phyloP scores from a whole-genome alignment of 768 basidiomycete genomes.

The Jaapia argillacea region DNA sequence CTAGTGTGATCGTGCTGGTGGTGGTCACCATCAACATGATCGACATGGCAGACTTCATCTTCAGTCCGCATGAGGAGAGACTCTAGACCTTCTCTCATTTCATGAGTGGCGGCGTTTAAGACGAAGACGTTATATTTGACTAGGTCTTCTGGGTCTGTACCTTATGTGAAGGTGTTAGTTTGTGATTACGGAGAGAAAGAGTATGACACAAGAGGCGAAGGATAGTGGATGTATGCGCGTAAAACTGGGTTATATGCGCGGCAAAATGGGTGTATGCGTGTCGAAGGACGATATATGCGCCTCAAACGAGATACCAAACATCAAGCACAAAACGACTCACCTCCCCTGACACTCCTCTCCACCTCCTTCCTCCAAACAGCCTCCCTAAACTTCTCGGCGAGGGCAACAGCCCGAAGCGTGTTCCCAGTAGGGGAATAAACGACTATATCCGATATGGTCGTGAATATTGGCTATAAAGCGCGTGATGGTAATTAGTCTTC shows the following conservation, averaged over 20 bases:
- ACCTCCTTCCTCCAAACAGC: slow-evolving; percentile 49
- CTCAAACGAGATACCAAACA: no score
- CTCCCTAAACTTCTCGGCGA: slow-evolving; percentile 56
- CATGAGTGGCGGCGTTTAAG: slow-evolving; percentile 44
- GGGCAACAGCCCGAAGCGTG: slow-evolving; percentile 39
- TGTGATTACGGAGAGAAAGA: no score
- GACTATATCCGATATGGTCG: slow-evolving; percentile 83
- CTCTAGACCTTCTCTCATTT: slow-evolving; percentile 32
- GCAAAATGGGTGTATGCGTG: no score
- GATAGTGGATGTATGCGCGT: no score
- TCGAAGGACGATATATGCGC: no score
- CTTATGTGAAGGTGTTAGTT: no score
- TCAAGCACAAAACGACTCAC: no score
- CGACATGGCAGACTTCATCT: slow-evolving; percentile 15
- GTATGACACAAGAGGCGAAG: no score
- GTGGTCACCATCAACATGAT: slow-evolving; percentile 3
- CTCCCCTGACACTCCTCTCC: slow-evolving; percentile 28
- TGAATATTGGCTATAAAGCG: slow-evolving; percentile 59
- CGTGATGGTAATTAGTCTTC: not conserved
- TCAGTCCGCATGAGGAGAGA: slow-evolving; percentile 46
- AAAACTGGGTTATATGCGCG: no score
- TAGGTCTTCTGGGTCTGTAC: slow-evolving; percentile 25
- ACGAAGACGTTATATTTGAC: slow-evolving; percentile 69
- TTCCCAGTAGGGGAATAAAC: slow-evolving; percentile 71
- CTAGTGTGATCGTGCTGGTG: slow-evolving; percentile 10